Evolutionary conservation across 2,329 filamentous ascomycete species (phyloP), one percentile per base, ranked within the genome.

Genomic region (Colletotrichum nymphaeae): DNA sequence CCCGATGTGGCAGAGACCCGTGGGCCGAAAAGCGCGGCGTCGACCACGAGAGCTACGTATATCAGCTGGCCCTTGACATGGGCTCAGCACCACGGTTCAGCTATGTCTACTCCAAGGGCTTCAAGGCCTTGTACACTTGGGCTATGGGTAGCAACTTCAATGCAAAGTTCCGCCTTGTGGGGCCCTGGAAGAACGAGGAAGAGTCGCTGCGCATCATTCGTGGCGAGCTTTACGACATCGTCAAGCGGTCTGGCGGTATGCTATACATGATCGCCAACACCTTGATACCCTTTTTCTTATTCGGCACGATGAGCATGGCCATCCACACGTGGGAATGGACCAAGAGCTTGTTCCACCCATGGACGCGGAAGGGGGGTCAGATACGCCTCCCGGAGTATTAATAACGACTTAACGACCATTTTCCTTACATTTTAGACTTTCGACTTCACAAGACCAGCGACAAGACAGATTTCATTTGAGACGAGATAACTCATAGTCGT

Each of bases 81-180:
- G 84, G 83, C 3, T 77, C 85, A 2, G 86, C 85, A 0, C 85
- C 86, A 0, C 80, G 77, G 2, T 78, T 84, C 26, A 71, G 72
- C 0, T 78, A 84, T 26, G 77, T 87, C 2, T 74, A 75, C 46
- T 75, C 74, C 4, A 78, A 80, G 60, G 80, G 83, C 3, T 77
- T 76, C 32, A 68, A 68, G 37, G 63, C 26, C 24, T 78, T 82
- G 4, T 83, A 82, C 72, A 83, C 82, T 0, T 88, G 86, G 86
- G 86, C 86, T 1, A 83, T 87, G 78, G 83, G 86, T 0, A 81
- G 85, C 55, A 87, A 87, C 77, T 85, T 88, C 76, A 88, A 87
- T 69, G 78, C 84, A 49, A 88, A 88, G 74, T 88, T 88, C 69
- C 81, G 85, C 7, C 75, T 88, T 4, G 77, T 84, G 1, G 85